phyloP scores from a whole-genome alignment of 2,329 filamentous ascomycete genomes.

The Phialophora expanda region DNA sequence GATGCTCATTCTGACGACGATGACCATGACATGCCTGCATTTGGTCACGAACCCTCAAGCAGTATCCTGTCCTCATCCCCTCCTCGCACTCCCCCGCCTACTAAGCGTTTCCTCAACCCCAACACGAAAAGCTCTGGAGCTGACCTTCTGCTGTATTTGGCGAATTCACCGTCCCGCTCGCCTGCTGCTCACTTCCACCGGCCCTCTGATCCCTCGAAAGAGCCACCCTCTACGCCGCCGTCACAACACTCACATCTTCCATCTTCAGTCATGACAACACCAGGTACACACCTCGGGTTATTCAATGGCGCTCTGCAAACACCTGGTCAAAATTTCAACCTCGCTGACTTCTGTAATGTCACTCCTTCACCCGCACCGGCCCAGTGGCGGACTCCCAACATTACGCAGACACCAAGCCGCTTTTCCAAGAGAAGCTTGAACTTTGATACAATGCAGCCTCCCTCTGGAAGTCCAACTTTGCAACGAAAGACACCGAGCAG shows the following conservation, averaged over 20 bases:
- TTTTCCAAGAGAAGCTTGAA: slow-evolving; percentile 77
- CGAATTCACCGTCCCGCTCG: slow-evolving; percentile 76
- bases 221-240: slow-evolving; percentile 76
- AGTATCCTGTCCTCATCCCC: slow-evolving; percentile 74
- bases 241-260: slow-evolving; percentile 63
- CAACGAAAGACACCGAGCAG: slow-evolving; percentile 34
- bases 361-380: slow-evolving; percentile 93
- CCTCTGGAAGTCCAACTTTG: slow-evolving; percentile 43
- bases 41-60: slow-evolving; percentile 56
- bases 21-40: slow-evolving; percentile 77
- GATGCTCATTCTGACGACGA: slow-evolving; percentile 66
- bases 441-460: slow-evolving; percentile 75
- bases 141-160: slow-evolving; percentile 80
- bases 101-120: slow-evolving; percentile 53
- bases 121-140: slow-evolving; percentile 77
- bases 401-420: slow-evolving; percentile 72
- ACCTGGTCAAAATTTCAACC: slow-evolving; percentile 85
- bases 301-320: slow-evolving; percentile 82
- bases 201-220: slow-evolving; percentile 55
- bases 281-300: slow-evolving; percentile 68
- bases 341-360: slow-evolving; percentile 96
- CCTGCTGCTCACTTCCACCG: slow-evolving; percentile 64
- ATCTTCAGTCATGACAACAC: slow-evolving; percentile 59
- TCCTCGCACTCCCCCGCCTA: slow-evolving; percentile 77
- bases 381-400: slow-evolving; percentile 70